A percentile compares a stretch with the other conserved stretches of the same genome.
Conservation (phyloP, 176 grass and related monocot species). For the Canna indica region DNA sequence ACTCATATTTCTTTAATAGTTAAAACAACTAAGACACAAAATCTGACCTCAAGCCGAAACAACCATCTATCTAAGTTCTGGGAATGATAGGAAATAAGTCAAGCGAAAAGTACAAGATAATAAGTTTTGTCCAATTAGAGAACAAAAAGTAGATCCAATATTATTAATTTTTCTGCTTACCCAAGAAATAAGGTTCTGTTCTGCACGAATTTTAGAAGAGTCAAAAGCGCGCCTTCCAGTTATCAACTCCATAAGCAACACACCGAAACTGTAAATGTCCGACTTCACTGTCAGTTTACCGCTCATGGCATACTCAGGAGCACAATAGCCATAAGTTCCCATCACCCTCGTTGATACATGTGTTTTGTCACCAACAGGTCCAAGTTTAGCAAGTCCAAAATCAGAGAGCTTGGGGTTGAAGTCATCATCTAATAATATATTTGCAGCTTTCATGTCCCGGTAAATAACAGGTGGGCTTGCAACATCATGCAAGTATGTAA, state of each 20-base stretch:
- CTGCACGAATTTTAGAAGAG: not conserved
- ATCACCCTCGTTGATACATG: constrained; percentile 17
- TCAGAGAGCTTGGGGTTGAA: constrained; percentile 18
- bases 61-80: too few relatives aligned
- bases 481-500: constrained; percentile 15
- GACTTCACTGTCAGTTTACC: constrained; percentile 9
- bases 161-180: not conserved
- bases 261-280: constrained; percentile 11
- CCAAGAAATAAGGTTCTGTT: constrained; percentile 2
- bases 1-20: too few relatives aligned
- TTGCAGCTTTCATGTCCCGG: constrained; percentile 13
- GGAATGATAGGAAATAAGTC: too few relatives aligned
- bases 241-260: constrained; percentile 7
- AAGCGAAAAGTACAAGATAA: too few relatives aligned
- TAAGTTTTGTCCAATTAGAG: not conserved
- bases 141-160: not conserved
- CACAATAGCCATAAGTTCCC: constrained; percentile 16
- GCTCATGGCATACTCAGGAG: constrained; percentile 6
- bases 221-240: constrained; percentile 9
- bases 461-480: constrained; percentile 16
- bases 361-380: constrained; percentile 16
- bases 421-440: not conserved
- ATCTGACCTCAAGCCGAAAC: too few relatives aligned
- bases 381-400: constrained; percentile 17
- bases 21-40: too few relatives aligned